phyloP scores from a whole-genome alignment of 2,329 filamentous ascomycete genomes.

The Phaeosphaeria sp. region DNA sequence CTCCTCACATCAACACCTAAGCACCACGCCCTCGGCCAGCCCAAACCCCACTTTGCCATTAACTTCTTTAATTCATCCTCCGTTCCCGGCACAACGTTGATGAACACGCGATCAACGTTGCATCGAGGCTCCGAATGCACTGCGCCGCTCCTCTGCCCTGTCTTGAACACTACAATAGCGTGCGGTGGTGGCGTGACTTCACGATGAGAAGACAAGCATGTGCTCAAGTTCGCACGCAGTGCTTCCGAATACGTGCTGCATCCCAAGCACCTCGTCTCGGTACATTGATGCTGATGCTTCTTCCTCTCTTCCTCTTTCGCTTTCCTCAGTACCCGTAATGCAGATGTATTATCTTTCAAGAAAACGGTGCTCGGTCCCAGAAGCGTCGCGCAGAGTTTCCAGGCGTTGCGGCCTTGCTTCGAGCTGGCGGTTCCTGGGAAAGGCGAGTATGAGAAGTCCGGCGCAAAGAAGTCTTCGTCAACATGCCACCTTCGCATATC shows the following conservation, averaged over 20 bases:
- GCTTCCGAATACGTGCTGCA: slow-evolving; percentile 53
- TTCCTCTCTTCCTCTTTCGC: slow-evolving; percentile 5
- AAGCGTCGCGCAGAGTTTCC: slow-evolving; percentile 58
- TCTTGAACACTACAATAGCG: slow-evolving; percentile 52
- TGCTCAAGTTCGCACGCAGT: slow-evolving; percentile 47
- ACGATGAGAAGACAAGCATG: slow-evolving; percentile 21
- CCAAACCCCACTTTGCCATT: slow-evolving; percentile 44
- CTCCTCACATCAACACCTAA: slow-evolving; percentile 20
- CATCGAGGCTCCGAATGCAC: slow-evolving; percentile 50
- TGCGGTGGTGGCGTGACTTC: slow-evolving; percentile 21
- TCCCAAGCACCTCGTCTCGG: slow-evolving; percentile 52
- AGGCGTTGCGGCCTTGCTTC: slow-evolving; percentile 23
- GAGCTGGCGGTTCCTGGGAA: background rate
- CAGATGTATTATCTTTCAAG: slow-evolving; percentile 32
- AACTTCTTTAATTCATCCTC: slow-evolving; percentile 37
- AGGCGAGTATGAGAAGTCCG: background rate
- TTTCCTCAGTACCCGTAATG: slow-evolving; percentile 44
- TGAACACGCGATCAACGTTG: slow-evolving; percentile 42
- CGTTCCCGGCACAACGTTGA: slow-evolving; percentile 46
- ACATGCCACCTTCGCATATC: slow-evolving; percentile 58
- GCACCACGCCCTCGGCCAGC: slow-evolving; percentile 31
- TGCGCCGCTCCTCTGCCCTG: slow-evolving; percentile 51
- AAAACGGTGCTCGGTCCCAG: slow-evolving; percentile 58
- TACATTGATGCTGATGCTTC: slow-evolving; percentile 49
- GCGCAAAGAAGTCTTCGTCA: slow-evolving; percentile 56